Evolutionary conservation across 257 asterid genomes (phyloP).

Genomic region (Paulownia fortunei): DNA sequence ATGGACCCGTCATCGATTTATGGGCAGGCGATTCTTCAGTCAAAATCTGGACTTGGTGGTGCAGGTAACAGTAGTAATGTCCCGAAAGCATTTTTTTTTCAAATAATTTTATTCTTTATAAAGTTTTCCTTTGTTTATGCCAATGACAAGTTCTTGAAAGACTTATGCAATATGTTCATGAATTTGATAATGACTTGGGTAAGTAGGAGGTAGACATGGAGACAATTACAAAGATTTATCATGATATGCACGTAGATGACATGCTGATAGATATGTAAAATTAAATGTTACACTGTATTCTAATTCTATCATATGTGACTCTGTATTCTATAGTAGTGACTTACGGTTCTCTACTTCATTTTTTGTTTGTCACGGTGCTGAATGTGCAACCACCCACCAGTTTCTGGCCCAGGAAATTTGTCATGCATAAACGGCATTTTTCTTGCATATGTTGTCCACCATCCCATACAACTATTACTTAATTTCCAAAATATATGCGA

Average conservation of each 20-base stretch:
- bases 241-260: neutral
- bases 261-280: neutral
- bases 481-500: too few relatives aligned
- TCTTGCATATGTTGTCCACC: too few relatives aligned
- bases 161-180: neutral
- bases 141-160: neutral
- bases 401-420: neutral
- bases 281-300: neutral
- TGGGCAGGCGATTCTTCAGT: slow-evolving; percentile 93
- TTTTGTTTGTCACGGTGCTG: neutral
- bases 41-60: slow-evolving; percentile 93
- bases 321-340: neutral
- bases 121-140: slow-evolving; percentile 1
- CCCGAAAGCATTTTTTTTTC: neutral
- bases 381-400: neutral
- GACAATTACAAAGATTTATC: neutral
- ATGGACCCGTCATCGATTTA: slow-evolving; percentile 94
- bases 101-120: neutral
- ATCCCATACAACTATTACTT: too few relatives aligned
- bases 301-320: neutral
- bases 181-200: neutral
- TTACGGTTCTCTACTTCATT: neutral
- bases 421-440: neutral
- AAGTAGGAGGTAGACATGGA: neutral
- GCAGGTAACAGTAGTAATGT: slow-evolving; percentile 60